Evolutionary conservation across 768 basidiomycete species (phyloP).

Genomic region (Crassisporium funariophilum): DNA sequence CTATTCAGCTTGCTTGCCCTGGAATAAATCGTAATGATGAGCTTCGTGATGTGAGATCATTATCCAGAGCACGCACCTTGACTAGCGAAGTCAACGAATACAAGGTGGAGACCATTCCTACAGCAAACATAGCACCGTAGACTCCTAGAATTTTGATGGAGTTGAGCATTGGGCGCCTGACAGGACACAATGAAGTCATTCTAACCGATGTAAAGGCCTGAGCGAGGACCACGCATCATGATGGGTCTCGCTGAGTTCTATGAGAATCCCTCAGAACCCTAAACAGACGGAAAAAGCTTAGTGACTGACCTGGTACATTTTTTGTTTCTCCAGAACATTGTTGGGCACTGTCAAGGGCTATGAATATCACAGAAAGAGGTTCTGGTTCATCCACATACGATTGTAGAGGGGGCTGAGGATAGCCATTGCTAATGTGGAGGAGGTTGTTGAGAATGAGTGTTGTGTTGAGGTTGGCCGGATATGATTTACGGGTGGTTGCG

Average conservation of each 20-base stretch:
- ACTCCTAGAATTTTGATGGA: slow-evolving; percentile 39
- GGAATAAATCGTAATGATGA: background rate
- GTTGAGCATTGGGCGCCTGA: slow-evolving; percentile 4
- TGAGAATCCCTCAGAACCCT: slow-evolving; percentile 8
- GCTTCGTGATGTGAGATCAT: background rate
- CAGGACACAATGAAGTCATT: slow-evolving; percentile 2
- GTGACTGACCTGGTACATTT: slow-evolving; percentile 58
- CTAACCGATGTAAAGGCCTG: slow-evolving; percentile 66
- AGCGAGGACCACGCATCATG: slow-evolving; percentile 63
- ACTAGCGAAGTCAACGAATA: slow-evolving; percentile 52
- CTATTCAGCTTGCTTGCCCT: slow-evolving; percentile 28
- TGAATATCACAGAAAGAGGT: slow-evolving; percentile 4
- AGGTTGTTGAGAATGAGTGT: slow-evolving; percentile 23
- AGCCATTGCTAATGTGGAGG: slow-evolving; percentile 38
- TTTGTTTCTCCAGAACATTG: slow-evolving; percentile 65
- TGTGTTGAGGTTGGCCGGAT: slow-evolving; percentile 23
- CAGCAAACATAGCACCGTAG: slow-evolving; percentile 55
- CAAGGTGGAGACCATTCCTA: slow-evolving; percentile 54
- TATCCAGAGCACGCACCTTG: slow-evolving; percentile 34
- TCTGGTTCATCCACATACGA: slow-evolving; percentile 44
- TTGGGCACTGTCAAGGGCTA: slow-evolving; percentile 49
- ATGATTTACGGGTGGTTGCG: slow-evolving; percentile 40
- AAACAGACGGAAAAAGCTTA: slow-evolving; percentile 5
- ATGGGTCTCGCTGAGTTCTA: slow-evolving; percentile 53
- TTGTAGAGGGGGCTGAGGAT: slow-evolving; percentile 62